Percentiles rank a stretch among this genome's conserved stretches.
Conservation (phyloP, 2,329 filamentous ascomycete species). For the Parastagonospora avenae region DNA sequence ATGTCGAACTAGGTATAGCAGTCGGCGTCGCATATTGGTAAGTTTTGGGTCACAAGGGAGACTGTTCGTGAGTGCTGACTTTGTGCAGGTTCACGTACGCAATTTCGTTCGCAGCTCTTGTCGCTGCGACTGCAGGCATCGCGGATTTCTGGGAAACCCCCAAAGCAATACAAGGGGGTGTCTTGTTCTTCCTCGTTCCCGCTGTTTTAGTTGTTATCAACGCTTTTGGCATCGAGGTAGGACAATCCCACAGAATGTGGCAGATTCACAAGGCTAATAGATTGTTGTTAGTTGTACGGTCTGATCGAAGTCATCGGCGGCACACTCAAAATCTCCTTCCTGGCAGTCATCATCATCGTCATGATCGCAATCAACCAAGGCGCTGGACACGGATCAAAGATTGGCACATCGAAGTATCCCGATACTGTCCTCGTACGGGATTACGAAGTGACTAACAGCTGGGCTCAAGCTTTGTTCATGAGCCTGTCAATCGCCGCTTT, state of each 20-base stretch:
- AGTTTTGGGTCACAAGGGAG: conserved; percentile 2
- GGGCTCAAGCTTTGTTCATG: conserved; percentile 12
- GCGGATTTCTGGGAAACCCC: conserved; percentile 6
- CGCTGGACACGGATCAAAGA: background rate
- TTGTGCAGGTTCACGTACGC: conserved; percentile 5
- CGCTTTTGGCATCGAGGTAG: conserved; percentile 8
- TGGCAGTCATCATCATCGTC: conserved; percentile 7
- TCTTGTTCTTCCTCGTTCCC: conserved; percentile 6
- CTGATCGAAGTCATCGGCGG: conserved; percentile 6
- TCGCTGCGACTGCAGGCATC: conserved; percentile 6
- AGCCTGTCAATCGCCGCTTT: conserved; percentile 34
- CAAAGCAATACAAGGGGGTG: conserved; percentile 4
- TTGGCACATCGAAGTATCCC: conserved; percentile 5
- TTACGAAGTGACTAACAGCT: conserved; percentile 4
- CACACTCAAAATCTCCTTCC: conserved; percentile 5
- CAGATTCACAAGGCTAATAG: background rate
- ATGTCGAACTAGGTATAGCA: conserved; percentile 39
- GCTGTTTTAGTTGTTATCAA: conserved; percentile 4
- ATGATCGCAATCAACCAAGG: conserved; percentile 17
- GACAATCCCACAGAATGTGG: background rate
- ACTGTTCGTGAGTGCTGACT: background rate
- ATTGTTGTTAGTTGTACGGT: conserved; percentile 3
- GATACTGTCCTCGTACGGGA: conserved; percentile 1
- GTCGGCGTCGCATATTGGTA: conserved; percentile 44
- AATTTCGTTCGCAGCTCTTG: conserved; percentile 6